A percentile compares a stretch with the other conserved stretches of the same genome.
Evolutionary conservation across 2,329 filamentous ascomycete species (phyloP).

Genomic region (Zymoseptoria pseudotritici): DNA sequence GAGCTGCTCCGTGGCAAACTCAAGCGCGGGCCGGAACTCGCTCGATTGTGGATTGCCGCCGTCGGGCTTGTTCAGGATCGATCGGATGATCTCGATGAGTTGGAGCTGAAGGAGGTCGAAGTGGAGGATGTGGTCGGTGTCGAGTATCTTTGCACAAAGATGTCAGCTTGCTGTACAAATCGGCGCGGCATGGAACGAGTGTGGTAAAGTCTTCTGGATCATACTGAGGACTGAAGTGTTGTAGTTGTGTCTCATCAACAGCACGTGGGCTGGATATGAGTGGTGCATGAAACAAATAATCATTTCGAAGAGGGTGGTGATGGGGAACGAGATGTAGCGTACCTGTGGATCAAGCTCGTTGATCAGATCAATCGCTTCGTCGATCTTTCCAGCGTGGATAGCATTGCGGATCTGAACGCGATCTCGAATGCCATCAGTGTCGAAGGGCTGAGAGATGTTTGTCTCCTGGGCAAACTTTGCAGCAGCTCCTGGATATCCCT

Average conservation of each 20-base stretch:
- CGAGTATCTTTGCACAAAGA: constrained; percentile 61
- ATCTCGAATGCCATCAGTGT: constrained; percentile 61
- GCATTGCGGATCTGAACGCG: constrained; percentile 76
- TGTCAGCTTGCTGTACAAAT: constrained; percentile 7
- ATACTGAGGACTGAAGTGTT: constrained; percentile 80
- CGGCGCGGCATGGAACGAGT: not conserved
- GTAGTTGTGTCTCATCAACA: constrained; percentile 81
- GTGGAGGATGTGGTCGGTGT: constrained; percentile 73
- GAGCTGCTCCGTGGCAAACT: constrained; percentile 81
- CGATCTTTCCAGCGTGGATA: constrained; percentile 79
- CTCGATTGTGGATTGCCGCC: constrained; percentile 51
- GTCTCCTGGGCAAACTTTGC: constrained; percentile 91
- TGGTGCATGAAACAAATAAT: constrained; percentile 99
- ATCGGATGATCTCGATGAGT: constrained; percentile 84
- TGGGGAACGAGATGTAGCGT: constrained; percentile 35
- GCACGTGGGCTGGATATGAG: constrained; percentile 79
- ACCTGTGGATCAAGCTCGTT: constrained; percentile 91
- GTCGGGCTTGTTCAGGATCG: constrained; percentile 39
- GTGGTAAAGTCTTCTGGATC: constrained; percentile 42
- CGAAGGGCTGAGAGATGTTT: constrained; percentile 68
- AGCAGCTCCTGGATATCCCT: constrained; percentile 88
- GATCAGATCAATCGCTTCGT: constrained; percentile 74
- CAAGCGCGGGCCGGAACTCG: constrained; percentile 72
- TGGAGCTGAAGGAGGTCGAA: constrained; percentile 87
- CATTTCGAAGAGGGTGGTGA: constrained; percentile 66